Base-by-base conservation (phyloP, 2,329 filamentous ascomycete genomes). In the Aspergillus ruber region DNA sequence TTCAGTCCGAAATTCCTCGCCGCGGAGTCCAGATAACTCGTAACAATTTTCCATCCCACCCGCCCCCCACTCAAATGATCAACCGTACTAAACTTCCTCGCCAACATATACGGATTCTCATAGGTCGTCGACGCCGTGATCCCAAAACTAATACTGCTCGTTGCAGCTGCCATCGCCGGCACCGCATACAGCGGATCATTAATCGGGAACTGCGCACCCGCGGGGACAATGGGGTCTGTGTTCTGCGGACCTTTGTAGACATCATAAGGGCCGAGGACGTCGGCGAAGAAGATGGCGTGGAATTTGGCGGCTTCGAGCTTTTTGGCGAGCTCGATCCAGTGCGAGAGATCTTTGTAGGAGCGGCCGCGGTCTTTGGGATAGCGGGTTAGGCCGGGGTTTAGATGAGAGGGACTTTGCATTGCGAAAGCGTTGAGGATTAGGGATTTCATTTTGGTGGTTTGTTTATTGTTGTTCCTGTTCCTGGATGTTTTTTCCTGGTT, bases 51-150 rank as follows among this genome's bases (percentile, higher is more conserved):
- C 75, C 75, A 77, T 0, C 70, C 78, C 1, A 77, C 71, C 1
- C 78, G 69, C 0, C 77, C 76, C 29, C 68, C 64, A 42, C 69
- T 76, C 4, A 80, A 60, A 49, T 80, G 76, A 48, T 80, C 77
- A 2, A 80, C 64, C 0, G 74, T 77, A 1, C 76, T 77, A 46
- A 80, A 77, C 2, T 75, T 74, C 2, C 77, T 68, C 1, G 77
- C 77, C 7, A 79, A 69, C 43, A 78, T 75, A 41, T 78, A 79
- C 4, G 77, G 75, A 43, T 75, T 68, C 18, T 80, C 76, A 45
- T 78, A 79, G 0, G 77, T 80, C 0, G 75, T 79, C 0, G 74
- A 77, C 0, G 76, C 77, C 0, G 77, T 80, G 1, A 77, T 74
- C 0, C 74, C 77, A 3, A 80, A 74, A 0, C 74, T 66, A 46